Evolutionary conservation across 257 asterid genomes (phyloP).

Genomic region (Nyctanthes arbortristis): DNA sequence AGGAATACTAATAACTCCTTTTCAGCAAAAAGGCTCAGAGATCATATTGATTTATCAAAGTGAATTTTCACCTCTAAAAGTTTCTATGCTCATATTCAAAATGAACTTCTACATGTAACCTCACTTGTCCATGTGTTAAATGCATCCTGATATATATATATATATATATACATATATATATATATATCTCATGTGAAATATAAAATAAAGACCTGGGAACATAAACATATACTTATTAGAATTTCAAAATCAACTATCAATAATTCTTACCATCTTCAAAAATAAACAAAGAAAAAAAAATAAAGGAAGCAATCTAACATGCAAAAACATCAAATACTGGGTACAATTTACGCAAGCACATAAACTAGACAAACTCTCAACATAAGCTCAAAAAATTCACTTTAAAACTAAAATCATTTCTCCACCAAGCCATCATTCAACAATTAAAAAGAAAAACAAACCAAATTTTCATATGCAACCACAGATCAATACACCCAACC

Average conservation of each 20-base stretch:
- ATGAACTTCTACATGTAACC: too few relatives aligned
- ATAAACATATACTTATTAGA: neutral
- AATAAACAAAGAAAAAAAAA: neutral
- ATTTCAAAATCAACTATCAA: neutral
- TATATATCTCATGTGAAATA: too few relatives aligned
- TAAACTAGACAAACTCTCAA: neutral
- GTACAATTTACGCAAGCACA: neutral
- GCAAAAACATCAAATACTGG: neutral
- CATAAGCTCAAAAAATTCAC: neutral
- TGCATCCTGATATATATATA: too few relatives aligned
- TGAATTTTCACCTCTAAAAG: neutral
- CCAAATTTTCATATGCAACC: neutral
- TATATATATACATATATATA: too few relatives aligned
- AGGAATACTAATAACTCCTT: neutral
- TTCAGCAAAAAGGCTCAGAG: neutral
- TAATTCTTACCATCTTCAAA: neutral
- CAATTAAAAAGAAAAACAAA: neutral
- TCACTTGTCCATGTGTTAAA: too few relatives aligned
- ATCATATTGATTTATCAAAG: neutral
- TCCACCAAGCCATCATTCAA: neutral
- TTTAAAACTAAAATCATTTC: neutral
- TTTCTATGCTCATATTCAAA: too few relatives aligned
- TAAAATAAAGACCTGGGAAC: neutral
- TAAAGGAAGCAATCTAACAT: neutral
- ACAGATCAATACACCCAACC: conserved; percentile 23